phyloP scores from a whole-genome alignment of 1,284 basidiomycete genomes.

The Papiliotrema nemorosa region DNA sequence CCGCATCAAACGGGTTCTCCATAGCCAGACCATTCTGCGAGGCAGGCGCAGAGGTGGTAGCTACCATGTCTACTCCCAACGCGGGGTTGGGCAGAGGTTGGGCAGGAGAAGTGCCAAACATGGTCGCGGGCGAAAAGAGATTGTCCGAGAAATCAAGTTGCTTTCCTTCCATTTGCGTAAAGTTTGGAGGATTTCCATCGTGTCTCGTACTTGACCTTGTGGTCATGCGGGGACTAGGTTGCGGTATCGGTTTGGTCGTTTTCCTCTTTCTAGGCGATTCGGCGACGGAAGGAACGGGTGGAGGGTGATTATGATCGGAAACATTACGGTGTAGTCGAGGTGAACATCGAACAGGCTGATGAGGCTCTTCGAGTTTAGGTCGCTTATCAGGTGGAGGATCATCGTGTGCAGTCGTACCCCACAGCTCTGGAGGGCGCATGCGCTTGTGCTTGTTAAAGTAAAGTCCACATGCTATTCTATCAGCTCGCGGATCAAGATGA shows the following conservation, averaged over 20 bases:
- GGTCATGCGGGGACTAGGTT: slow-evolving; percentile 28
- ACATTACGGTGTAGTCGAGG: slow-evolving; percentile 6
- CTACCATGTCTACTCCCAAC: background rate
- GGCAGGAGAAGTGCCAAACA: slow-evolving; percentile 26
- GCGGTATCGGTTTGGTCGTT: slow-evolving; percentile 11
- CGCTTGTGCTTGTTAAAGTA: slow-evolving; percentile 46
- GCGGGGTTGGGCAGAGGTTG: slow-evolving; percentile 4
- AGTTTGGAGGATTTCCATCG: background rate
- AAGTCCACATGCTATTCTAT: slow-evolving; percentile 36
- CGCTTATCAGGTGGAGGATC: slow-evolving; percentile 2
- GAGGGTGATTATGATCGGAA: slow-evolving; percentile 3
- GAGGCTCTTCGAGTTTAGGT: slow-evolving; percentile 1
- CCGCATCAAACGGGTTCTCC: background rate
- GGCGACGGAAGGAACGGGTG: slow-evolving; percentile 3
- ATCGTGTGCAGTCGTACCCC: slow-evolving; percentile 13
- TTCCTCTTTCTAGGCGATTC: slow-evolving; percentile 29
- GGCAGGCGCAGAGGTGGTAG: background rate
- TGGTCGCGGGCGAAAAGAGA: slow-evolving; percentile 9
- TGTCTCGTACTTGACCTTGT: slow-evolving; percentile 19
- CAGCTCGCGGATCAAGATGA: background rate
- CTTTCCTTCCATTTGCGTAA: background rate
- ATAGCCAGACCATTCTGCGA: background rate
- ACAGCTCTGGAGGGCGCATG: slow-evolving; percentile 44
- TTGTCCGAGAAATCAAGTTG: slow-evolving; percentile 1
- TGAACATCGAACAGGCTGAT: slow-evolving; percentile 7